Evolutionary conservation across 2,329 filamentous ascomycete genomes (phyloP).

Genomic region (Trichoderma sp.): DNA sequence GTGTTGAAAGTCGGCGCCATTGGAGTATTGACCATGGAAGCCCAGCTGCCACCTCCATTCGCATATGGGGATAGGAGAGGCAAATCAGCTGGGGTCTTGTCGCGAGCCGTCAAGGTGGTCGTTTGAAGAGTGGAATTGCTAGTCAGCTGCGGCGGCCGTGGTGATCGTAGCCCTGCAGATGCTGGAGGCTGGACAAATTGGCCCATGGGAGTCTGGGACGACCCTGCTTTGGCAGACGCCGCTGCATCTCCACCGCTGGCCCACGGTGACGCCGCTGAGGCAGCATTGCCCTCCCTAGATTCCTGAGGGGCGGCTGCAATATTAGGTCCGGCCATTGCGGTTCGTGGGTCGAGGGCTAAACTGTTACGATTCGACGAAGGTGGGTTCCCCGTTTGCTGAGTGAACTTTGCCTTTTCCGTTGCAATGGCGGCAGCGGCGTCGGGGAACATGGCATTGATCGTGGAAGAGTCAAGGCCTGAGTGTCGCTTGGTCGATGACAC

Average conservation of each 20-base stretch:
- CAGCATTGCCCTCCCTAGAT: slow-evolving; percentile 33
- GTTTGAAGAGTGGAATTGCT: slow-evolving; percentile 74
- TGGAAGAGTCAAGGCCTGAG: slow-evolving; percentile 88
- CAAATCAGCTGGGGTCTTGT: slow-evolving; percentile 69
- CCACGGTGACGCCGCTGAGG: slow-evolving; percentile 70
- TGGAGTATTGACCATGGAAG: slow-evolving; percentile 96
- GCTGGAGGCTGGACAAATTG: slow-evolving; percentile 86
- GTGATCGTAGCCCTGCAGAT: slow-evolving; percentile 74
- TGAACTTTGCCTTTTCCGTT: slow-evolving; percentile 96
- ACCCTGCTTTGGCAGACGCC: slow-evolving; percentile 68
- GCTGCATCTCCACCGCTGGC: slow-evolving; percentile 56
- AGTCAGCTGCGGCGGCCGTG: slow-evolving; percentile 69
- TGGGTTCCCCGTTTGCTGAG: slow-evolving; percentile 87
- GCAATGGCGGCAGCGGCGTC: slow-evolving; percentile 98
- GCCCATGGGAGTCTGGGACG: slow-evolving; percentile 83
- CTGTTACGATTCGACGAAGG: slow-evolving; percentile 94
- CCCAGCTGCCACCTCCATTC: slow-evolving; percentile 84
- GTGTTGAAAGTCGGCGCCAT: slow-evolving; percentile 84
- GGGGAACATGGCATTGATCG: slow-evolving; percentile 98
- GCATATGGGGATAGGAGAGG: slow-evolving; percentile 81
- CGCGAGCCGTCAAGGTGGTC: slow-evolving; percentile 73
- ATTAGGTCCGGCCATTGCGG: slow-evolving; percentile 71
- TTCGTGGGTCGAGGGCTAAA: slow-evolving; percentile 72
- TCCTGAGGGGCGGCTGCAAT: slow-evolving; percentile 62
- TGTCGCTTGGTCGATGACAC: slow-evolving; percentile 79